Evolutionary conservation across 169 alveolate species (phyloP).

Genomic region (Besnoitia besnoiti): DNA sequence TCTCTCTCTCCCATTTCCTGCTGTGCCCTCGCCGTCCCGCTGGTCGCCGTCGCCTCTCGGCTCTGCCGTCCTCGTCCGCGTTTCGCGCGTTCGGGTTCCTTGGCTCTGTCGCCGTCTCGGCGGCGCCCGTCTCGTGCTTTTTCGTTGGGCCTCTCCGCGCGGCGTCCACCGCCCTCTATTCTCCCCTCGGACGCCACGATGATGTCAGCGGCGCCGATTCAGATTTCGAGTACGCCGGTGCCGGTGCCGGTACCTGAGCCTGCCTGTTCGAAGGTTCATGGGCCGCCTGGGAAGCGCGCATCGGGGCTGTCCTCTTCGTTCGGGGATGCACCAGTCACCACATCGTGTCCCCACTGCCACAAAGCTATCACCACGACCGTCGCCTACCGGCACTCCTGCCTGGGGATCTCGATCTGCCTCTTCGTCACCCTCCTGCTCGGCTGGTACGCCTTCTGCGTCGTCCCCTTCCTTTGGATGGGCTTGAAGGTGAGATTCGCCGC

Average conservation of each 20-base stretch:
- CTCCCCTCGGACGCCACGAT: neutral
- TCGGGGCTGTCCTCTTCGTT: neutral
- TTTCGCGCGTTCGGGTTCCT: too few species aligned
- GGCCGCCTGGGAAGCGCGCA: neutral
- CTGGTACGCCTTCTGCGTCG: slow-evolving; percentile 23
- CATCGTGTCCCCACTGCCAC: slow-evolving; percentile 57
- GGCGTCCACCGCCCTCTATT: neutral
- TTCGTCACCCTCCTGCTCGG: slow-evolving; percentile 36
- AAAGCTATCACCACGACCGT: slow-evolving; percentile 48
- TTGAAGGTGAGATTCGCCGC: neutral
- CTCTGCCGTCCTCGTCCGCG: too few species aligned
- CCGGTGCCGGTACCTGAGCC: neutral
- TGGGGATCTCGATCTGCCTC: slow-evolving; percentile 45
- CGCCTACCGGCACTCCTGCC: slow-evolving; percentile 33
- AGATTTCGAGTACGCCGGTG: slow-evolving; percentile 9
- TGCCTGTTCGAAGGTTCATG: neutral
- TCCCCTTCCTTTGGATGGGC: slow-evolving; percentile 46
- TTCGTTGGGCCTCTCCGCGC: neutral
- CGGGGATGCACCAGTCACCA: slow-evolving; percentile 45
- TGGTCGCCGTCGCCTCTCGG: too few species aligned
- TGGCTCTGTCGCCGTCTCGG: neutral
- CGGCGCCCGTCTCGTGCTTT: too few species aligned
- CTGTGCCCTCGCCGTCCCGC: too few species aligned
- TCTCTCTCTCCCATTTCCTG: too few species aligned
- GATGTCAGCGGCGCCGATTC: neutral